These are phyloP conservation scores for Solanum habrochaites DNA, from an alignment of 257 asterid species.

Conservation along the genomic window DNA sequence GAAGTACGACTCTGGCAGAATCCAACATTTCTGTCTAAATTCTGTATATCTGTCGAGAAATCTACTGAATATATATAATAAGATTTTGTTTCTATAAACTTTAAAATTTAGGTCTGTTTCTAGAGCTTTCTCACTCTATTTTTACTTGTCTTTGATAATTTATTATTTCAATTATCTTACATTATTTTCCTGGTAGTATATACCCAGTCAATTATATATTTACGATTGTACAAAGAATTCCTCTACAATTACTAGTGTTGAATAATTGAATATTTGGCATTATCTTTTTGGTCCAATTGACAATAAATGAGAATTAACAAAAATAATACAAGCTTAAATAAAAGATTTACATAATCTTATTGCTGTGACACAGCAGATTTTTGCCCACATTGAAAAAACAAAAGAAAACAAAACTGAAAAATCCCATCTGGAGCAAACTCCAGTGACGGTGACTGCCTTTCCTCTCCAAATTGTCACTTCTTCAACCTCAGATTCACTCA, in stretches of 20 bases:
- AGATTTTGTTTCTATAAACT: background rate
- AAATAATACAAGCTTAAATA: background rate
- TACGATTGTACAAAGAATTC: background rate
- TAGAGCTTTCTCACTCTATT: background rate
- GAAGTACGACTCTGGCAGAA: background rate
- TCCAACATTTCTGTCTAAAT: background rate
- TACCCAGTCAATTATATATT: background rate
- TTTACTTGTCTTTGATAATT: background rate
- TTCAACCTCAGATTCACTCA: background rate
- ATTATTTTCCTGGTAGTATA: background rate
- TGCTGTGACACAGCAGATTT: background rate
- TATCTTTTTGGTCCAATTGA: background rate
- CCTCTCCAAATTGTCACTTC: background rate
- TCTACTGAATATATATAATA: background rate
- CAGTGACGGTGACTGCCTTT: slow-evolving; percentile 19
- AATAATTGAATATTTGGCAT: background rate
- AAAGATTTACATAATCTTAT: background rate
- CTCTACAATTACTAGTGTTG: background rate
- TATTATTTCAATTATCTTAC: background rate
- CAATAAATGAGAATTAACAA: background rate
- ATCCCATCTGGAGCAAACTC: slow-evolving; percentile 7
- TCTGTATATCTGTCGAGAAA: background rate
- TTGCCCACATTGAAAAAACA: background rate
- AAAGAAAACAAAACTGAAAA: slow-evolving; percentile 2
- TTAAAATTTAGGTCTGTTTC: background rate